These are phyloP conservation scores for Candida sonorensis DNA, from an alignment of 805 yeast species.

Conservation along the genomic window DNA sequence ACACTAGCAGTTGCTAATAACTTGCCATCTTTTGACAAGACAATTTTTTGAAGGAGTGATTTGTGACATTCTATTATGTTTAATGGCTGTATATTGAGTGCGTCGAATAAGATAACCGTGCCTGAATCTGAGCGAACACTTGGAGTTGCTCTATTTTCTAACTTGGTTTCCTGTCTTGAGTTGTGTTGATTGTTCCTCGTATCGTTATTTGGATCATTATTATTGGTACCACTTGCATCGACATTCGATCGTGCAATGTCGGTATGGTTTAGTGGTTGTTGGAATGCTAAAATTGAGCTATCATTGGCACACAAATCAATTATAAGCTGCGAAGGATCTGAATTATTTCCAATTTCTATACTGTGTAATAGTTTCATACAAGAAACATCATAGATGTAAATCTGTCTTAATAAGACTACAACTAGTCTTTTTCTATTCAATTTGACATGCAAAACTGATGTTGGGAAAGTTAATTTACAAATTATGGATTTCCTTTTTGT, in stretches of 20 bases:
- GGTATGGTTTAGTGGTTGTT: too few relatives aligned
- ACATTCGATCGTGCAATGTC: too few relatives aligned
- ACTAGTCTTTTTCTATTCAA: constrained; percentile 78
- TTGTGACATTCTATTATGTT: constrained; percentile 85
- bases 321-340: constrained; percentile 21
- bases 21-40: constrained; percentile 69
- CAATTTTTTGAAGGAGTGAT: constrained; percentile 59
- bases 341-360: constrained; percentile 42
- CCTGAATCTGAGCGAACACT: constrained; percentile 34
- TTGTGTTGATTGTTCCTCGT: background rate
- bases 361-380: constrained; percentile 79
- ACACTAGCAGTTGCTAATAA: constrained; percentile 83
- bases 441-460: constrained; percentile 61
- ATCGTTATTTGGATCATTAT: background rate
- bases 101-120: constrained; percentile 74
- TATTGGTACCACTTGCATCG: background rate
- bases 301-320: constrained; percentile 34
- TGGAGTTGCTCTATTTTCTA: constrained; percentile 2
- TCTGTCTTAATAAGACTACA: constrained; percentile 72
- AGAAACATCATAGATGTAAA: constrained; percentile 83
- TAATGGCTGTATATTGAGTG: constrained; percentile 63
- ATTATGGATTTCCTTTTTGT: constrained; percentile 69
- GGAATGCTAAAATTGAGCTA: constrained; percentile 47
- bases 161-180: too few relatives aligned
- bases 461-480: constrained; percentile 85